A percentile compares a stretch with the other conserved stretches of the same genome.
Conservation (phyloP, 2,329 filamentous ascomycete genomes). For the Aureobasidium vineae region DNA sequence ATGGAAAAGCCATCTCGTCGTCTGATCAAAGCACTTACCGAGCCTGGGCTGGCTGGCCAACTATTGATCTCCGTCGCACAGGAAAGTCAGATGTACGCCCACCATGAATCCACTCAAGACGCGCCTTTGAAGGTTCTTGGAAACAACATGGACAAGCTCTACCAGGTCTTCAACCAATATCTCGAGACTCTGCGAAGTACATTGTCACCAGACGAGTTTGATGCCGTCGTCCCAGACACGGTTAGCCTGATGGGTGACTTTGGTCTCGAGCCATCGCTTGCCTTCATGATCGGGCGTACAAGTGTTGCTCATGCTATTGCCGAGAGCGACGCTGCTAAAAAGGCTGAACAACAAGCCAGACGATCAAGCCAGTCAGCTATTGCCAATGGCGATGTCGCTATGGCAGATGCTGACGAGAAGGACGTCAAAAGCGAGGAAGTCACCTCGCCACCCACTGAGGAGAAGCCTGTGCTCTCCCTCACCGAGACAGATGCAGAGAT, state of each 20-base stretch:
- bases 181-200: slow-evolving; percentile 84
- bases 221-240: slow-evolving; percentile 72
- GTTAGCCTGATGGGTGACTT: slow-evolving; percentile 72
- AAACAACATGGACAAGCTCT: slow-evolving; percentile 85
- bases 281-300: slow-evolving; percentile 77
- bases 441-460: slow-evolving; percentile 16
- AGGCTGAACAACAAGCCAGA: slow-evolving; percentile 36
- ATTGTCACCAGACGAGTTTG: slow-evolving; percentile 71
- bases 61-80: slow-evolving; percentile 89
- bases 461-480: slow-evolving; percentile 20
- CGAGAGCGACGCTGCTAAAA: slow-evolving; percentile 42
- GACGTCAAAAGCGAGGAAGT: slow-evolving; percentile 39
- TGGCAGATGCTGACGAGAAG: slow-evolving; percentile 42
- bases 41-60: slow-evolving; percentile 74
- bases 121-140: slow-evolving; percentile 87
- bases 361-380: slow-evolving; percentile 28
- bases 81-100: slow-evolving; percentile 83
- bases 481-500: slow-evolving; percentile 26
- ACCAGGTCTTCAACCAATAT: slow-evolving; percentile 81
- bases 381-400: slow-evolving; percentile 57
- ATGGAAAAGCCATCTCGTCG: slow-evolving; percentile 66
- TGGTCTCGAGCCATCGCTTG: slow-evolving; percentile 74
- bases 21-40: slow-evolving; percentile 73
- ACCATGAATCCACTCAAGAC: slow-evolving; percentile 65
- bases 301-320: slow-evolving; percentile 67